Base-by-base conservation (phyloP, 2,329 filamentous ascomycete species). In the Colletotrichum sp. region DNA sequence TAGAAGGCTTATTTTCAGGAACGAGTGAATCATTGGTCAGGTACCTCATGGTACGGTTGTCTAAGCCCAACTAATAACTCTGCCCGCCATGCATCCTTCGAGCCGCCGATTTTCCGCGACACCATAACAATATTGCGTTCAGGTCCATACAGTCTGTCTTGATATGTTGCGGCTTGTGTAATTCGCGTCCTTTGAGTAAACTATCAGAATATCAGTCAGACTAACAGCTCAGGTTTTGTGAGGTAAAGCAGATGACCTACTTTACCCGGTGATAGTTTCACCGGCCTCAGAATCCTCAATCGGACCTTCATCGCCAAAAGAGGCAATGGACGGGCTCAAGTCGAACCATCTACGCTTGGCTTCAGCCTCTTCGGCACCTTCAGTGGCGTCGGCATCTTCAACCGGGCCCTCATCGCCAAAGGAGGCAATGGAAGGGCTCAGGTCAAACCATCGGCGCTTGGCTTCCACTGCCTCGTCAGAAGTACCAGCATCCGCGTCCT, bases 171-270 rank as follows among this genome's bases (percentile, higher is more conserved):
- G 18, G 18, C 39, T n/a, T 44, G 39, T 10, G 18, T 2, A 1
- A 44, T 44, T 44, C 18, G 5, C 5, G 39, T 1, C 3, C 1
- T 44, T 18, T 1, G 39, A n/a, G 15, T n/a, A 8, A n/a, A n/a
- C 18, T n/a, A n/a, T n/a, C 5, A 44, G 18, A n/a, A n/a, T n/a
- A 9, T n/a, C 18, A n/a, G 18, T 49, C 18, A 49, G 44, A n/a
- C 18, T 44, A 0, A 10, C 5, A 10, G 39, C 3, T 3, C 0
- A 49, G 39, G 9, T n/a, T 12, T 0, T 49, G 39, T n/a, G 5
- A 10, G 18, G 39, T 6, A n/a, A 6, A 10, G 18, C 18, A n/a
- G 5, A 0, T 6, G 39, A 49, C 39, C 0, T 12, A 49, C 44
- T 49, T 21, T 21, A 21, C 10, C 21, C 44, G 2, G 44, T 21